Conservation (phyloP, 805 yeast genomes). For the Spathaspora hagerdaliae region DNA sequence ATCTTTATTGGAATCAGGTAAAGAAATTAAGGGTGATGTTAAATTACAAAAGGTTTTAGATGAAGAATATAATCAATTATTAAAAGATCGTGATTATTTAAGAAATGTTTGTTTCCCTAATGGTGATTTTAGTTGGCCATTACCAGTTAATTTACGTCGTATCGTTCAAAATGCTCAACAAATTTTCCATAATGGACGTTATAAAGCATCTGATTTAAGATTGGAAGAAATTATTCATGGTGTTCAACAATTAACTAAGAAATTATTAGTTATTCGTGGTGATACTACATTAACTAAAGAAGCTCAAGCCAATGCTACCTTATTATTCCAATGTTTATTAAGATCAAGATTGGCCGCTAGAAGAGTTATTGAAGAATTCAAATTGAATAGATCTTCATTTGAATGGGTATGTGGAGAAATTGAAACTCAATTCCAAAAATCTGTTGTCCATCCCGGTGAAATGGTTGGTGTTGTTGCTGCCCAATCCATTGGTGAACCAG, state of each 20-base stretch:
- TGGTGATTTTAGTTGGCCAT: constrained; percentile 96
- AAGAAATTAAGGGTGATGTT: constrained; percentile 86
- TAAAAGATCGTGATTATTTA: constrained; percentile 71
- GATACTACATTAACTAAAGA: constrained; percentile 66
- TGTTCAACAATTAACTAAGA: constrained; percentile 64
- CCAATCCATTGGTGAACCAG: constrained; percentile 97
- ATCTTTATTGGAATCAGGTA: constrained; percentile 78
- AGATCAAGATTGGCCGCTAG: constrained; percentile 90
- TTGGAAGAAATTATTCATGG: constrained; percentile 74
- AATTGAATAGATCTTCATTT: constrained; percentile 79
- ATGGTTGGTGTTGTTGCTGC: constrained; percentile 99
- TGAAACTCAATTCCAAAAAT: constrained; percentile 87
- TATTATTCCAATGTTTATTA: constrained; percentile 83
- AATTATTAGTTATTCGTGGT: constrained; percentile 79
- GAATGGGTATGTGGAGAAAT: constrained; percentile 96
- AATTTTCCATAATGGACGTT: constrained; percentile 88
- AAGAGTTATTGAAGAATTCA: constrained; percentile 88
- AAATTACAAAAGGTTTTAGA: constrained; percentile 78
- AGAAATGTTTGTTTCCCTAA: constrained; percentile 79
- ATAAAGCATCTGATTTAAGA: constrained; percentile 85
- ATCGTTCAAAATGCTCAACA: constrained; percentile 96
- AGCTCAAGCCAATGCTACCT: constrained; percentile 90
- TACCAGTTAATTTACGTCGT: constrained; percentile 96
- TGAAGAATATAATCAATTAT: constrained; percentile 75
- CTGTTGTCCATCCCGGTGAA: constrained; percentile 94